Evolutionary conservation across 441 rosid genomes (phyloP).

Genomic region (Isatis lusitanica): DNA sequence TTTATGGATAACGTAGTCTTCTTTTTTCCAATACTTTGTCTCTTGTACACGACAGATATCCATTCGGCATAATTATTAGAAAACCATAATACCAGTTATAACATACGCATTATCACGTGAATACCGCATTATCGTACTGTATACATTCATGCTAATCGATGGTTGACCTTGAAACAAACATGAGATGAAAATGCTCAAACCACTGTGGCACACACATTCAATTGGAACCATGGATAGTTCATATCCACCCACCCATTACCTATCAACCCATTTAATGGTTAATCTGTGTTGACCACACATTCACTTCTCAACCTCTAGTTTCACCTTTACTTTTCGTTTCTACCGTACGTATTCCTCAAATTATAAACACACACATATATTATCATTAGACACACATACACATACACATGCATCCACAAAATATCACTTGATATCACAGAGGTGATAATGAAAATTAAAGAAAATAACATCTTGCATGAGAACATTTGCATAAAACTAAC

Average conservation of each 20-base stretch:
- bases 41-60: background rate
- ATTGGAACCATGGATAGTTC: slow-evolving; percentile 18
- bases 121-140: background rate
- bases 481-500: background rate
- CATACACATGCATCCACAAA: too few relatives aligned
- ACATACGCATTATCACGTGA: background rate
- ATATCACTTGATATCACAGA: background rate
- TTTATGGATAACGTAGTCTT: background rate
- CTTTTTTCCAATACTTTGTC: background rate
- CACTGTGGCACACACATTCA: slow-evolving; percentile 10
- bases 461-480: background rate
- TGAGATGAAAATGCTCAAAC: background rate
- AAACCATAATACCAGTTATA: background rate
- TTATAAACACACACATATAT: too few relatives aligned
- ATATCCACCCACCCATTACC: slow-evolving; percentile 23
- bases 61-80: background rate
- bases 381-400: too few relatives aligned
- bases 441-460: background rate
- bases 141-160: background rate
- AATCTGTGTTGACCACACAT: background rate
- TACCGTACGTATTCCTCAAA: too few relatives aligned
- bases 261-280: background rate
- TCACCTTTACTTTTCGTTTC: too few relatives aligned
- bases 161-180: slow-evolving; percentile 8
- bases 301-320: too few relatives aligned